Conservation (phyloP, 345 rosid species). For the Aquilaria malaccensis region DNA sequence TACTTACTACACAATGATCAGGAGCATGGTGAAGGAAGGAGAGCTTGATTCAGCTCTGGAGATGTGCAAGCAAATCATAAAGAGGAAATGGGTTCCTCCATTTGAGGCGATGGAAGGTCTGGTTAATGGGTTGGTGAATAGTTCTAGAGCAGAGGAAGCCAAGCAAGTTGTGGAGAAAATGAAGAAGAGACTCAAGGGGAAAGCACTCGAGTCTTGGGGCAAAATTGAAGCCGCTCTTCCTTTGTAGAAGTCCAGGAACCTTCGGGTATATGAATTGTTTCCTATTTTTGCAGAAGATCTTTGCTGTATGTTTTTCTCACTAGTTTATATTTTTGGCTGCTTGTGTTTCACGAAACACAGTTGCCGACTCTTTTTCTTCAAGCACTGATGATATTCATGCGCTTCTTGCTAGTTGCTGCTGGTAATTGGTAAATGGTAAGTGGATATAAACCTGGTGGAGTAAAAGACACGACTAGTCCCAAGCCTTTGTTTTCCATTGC, state of each 20-base stretch:
- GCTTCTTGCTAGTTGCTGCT: too few relatives aligned
- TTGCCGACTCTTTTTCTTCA: too few relatives aligned
- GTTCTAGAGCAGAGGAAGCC: slow-evolving; percentile 20
- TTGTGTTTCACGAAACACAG: too few relatives aligned
- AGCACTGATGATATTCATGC: too few relatives aligned
- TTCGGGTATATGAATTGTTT: too few relatives aligned
- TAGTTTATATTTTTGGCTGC: too few relatives aligned
- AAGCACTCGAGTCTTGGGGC: slow-evolving; percentile 22
- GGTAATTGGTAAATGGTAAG: too few relatives aligned
- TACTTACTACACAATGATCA: slow-evolving; percentile 19
- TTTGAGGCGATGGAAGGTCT: slow-evolving; percentile 22
- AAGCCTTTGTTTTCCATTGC: too few relatives aligned
- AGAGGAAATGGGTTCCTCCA: slow-evolving; percentile 31
- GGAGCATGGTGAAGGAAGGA: slow-evolving; percentile 27
- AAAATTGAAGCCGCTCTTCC: slow-evolving; percentile 28
- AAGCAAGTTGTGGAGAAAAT: slow-evolving; percentile 26
- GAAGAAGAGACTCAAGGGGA: slow-evolving; percentile 26
- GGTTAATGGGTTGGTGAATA: slow-evolving; percentile 22
- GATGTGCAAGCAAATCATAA: slow-evolving; percentile 21
- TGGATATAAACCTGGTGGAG: too few relatives aligned
- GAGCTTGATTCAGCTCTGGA: slow-evolving; percentile 27
- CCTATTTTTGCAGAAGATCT: too few relatives aligned
- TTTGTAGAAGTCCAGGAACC: slow-evolving; percentile 1
- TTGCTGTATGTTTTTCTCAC: too few relatives aligned
- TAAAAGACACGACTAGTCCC: too few relatives aligned